Conservation (phyloP, 2,329 filamentous ascomycete species). For the Paramyrothecium sp. region DNA sequence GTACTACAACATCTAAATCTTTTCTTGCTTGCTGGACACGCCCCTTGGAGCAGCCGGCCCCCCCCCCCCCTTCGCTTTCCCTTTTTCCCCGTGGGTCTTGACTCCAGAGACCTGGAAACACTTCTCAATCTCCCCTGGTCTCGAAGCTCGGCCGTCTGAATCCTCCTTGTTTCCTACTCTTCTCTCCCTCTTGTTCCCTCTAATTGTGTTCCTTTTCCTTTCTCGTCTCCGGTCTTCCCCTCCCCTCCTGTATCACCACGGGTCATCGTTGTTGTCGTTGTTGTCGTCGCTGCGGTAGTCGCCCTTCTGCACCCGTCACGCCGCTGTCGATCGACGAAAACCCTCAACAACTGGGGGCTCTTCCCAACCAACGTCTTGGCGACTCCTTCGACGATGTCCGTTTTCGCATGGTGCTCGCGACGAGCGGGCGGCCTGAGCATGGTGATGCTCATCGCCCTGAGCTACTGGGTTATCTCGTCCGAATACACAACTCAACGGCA, state of each 20-base stretch:
- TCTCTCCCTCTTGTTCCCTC: background rate
- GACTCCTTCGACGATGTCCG: slow-evolving; percentile 38
- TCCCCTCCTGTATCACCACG: slow-evolving; percentile 4
- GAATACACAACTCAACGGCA: slow-evolving; percentile 44
- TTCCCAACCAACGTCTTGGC: background rate
- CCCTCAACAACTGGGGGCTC: background rate
- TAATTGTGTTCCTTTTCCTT: background rate
- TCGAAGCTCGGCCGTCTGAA: background rate
- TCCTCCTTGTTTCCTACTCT: slow-evolving; percentile 3
- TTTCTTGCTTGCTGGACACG: background rate
- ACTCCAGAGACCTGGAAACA: background rate
- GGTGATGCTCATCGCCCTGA: slow-evolving; percentile 45
- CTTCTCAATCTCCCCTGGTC: background rate
- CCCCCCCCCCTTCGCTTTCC: background rate
- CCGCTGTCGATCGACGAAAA: background rate
- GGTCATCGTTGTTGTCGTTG: background rate
- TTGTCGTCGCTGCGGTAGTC: background rate
- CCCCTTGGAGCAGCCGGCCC: background rate
- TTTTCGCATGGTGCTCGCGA: slow-evolving; percentile 53
- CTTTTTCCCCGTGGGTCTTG: background rate
- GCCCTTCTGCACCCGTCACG: background rate
- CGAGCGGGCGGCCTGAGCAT: slow-evolving; percentile 56
- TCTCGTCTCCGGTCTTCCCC: background rate
- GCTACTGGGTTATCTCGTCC: slow-evolving; percentile 53
- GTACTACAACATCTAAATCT: background rate